Conservation (phyloP, 768 basidiomycete genomes). For the Hirschioporus abietinus region DNA sequence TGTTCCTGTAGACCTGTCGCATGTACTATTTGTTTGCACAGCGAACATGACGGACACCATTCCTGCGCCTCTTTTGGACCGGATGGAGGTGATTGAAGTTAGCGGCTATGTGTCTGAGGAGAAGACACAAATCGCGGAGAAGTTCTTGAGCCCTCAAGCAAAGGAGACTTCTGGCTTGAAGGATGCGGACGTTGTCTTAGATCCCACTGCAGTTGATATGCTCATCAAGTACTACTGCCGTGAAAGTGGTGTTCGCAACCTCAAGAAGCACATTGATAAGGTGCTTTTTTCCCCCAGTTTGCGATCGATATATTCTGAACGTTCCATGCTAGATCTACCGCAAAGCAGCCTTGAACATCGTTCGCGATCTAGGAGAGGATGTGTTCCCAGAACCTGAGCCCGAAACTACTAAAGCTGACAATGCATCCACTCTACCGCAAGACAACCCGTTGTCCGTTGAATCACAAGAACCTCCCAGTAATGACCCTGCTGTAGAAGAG, state of each 20-base stretch:
- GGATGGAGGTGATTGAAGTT: slow-evolving; percentile 96
- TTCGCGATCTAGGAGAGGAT: slow-evolving; percentile 85
- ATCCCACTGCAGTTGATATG: slow-evolving; percentile 70
- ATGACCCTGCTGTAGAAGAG: slow-evolving; percentile 30
- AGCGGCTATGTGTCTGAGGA: slow-evolving; percentile 93
- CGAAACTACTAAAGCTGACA: slow-evolving; percentile 13
- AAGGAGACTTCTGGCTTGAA: slow-evolving; percentile 86
- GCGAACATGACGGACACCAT: slow-evolving; percentile 93
- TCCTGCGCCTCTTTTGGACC: slow-evolving; percentile 87
- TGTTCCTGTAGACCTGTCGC: slow-evolving; percentile 92
- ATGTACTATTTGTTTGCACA: slow-evolving; percentile 97
- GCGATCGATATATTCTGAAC: slow-evolving; percentile 1
- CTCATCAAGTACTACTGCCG: slow-evolving; percentile 97
- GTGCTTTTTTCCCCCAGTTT: slow-evolving; percentile 31
- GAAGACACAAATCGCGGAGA: slow-evolving; percentile 81
- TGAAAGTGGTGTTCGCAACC: slow-evolving; percentile 92
- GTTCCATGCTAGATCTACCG: slow-evolving; percentile 71
- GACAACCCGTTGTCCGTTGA: slow-evolving; percentile 37
- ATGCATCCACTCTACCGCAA: slow-evolving; percentile 16
- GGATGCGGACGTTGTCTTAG: slow-evolving; percentile 75
- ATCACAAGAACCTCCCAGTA: slow-evolving; percentile 42
- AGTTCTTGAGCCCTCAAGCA: slow-evolving; percentile 89
- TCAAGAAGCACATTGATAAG: slow-evolving; percentile 99
- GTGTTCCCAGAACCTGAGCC: slow-evolving; percentile 64
- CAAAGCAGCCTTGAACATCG: slow-evolving; percentile 90